phyloP scores from a whole-genome alignment of 2,329 filamentous ascomycete species.

The Anthostomella pinea region DNA sequence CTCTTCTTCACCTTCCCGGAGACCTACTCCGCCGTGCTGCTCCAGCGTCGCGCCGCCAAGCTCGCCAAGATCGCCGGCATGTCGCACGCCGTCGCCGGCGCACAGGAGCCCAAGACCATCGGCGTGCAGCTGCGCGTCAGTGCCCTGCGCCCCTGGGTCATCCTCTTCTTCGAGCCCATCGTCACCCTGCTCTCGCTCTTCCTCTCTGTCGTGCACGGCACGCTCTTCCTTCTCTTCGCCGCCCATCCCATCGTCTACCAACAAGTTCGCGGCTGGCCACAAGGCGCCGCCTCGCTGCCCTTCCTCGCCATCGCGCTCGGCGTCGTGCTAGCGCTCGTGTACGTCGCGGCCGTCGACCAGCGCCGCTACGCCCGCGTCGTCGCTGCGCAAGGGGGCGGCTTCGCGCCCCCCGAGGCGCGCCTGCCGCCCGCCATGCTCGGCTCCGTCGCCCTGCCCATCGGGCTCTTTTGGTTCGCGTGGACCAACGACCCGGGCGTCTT shows the following conservation, averaged over 20 bases:
- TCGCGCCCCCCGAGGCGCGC: constrained; percentile 4
- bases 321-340: constrained; percentile 6
- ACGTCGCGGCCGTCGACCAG: not conserved
- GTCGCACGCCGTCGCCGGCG: constrained; percentile 21
- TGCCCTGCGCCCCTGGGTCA: constrained; percentile 60
- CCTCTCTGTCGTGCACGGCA: constrained; percentile 56
- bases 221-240: constrained; percentile 55
- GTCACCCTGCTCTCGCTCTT: constrained; percentile 63
- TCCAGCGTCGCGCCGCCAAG: constrained; percentile 17
- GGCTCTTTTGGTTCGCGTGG: constrained; percentile 11
- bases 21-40: constrained; percentile 29
- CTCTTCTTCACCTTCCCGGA: constrained; percentile 23
- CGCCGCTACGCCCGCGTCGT: not conserved
- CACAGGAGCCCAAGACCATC: not conserved
- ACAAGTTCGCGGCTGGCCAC: constrained; percentile 51
- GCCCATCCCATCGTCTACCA: constrained; percentile 64
- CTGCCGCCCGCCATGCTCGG: constrained; percentile 1
- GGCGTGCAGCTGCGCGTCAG: constrained; percentile 36
- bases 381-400: not conserved
- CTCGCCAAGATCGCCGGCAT: constrained; percentile 21
- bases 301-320: constrained; percentile 37
- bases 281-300: constrained; percentile 57
- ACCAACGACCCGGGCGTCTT: not conserved
- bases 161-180: constrained; percentile 68
- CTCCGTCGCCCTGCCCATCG: constrained; percentile 1